Percentiles rank a stretch among this genome's conserved stretches.
Conservation (phyloP, 148 eudicot genomes). For the Vaccinium myrtillus region DNA sequence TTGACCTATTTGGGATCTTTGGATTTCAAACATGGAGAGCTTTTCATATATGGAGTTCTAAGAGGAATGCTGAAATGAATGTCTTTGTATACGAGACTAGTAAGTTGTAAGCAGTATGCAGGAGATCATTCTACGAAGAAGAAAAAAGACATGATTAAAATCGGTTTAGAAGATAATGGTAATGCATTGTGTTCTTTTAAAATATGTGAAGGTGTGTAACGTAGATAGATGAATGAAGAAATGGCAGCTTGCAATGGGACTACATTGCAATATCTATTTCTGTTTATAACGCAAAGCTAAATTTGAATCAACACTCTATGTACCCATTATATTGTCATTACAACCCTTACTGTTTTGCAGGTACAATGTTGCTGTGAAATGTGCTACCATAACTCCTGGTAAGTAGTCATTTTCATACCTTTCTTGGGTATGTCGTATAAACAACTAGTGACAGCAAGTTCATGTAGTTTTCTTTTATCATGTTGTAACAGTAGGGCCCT, state of each 20-base stretch:
- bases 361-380: constrained; percentile 80
- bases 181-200: not conserved
- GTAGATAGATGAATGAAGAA: not conserved
- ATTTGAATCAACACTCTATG: not conserved
- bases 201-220: not conserved
- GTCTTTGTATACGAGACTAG: too few relatives aligned
- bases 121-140: not conserved
- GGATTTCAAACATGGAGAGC: not conserved
- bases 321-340: not conserved
- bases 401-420: constrained; percentile 16
- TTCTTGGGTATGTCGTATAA: not conserved
- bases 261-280: not conserved
- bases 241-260: not conserved
- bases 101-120: not conserved
- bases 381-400: constrained; percentile 87
- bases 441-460: not conserved
- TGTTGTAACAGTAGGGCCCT: not conserved
- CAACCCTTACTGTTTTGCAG: constrained; percentile 28
- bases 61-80: not conserved
- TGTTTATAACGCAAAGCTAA: not conserved
- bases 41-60: not conserved
- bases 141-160: not conserved
- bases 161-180: not conserved
- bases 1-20: not conserved
- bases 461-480: not conserved